These are phyloP conservation scores for Alternaria alternata DNA, from an alignment of 2,329 filamentous ascomycete genomes.

Conservation along the genomic window DNA sequence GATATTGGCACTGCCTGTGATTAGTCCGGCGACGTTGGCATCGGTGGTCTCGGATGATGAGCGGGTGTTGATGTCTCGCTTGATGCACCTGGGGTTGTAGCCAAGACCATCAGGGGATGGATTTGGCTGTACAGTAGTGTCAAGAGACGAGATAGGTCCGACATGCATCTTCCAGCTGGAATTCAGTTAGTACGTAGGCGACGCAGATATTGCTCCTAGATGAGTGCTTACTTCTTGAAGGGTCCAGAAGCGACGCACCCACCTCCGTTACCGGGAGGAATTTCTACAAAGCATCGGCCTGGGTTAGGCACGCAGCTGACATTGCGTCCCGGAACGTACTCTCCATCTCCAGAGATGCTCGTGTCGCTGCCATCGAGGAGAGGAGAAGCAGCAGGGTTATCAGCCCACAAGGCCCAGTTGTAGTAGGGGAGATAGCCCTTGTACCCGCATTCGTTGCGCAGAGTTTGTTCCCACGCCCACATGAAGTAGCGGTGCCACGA, in stretches of 20 bases:
- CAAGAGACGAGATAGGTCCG: slow-evolving; percentile 56
- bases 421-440: slow-evolving; percentile 11
- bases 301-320: background rate
- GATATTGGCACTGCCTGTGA: slow-evolving; percentile 34
- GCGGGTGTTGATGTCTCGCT: slow-evolving; percentile 44
- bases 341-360: slow-evolving; percentile 9
- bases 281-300: slow-evolving; percentile 1
- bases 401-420: slow-evolving; percentile 11
- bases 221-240: too few species aligned
- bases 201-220: slow-evolving; percentile 40
- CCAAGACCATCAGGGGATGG: slow-evolving; percentile 35
- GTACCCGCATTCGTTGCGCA: slow-evolving; percentile 49
- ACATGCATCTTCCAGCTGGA: slow-evolving; percentile 49
- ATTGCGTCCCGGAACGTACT: slow-evolving; percentile 4
- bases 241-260: slow-evolving; percentile 63
- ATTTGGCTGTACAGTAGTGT: slow-evolving; percentile 37
- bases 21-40: slow-evolving; percentile 28
- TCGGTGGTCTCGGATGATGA: slow-evolving; percentile 36
- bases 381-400: slow-evolving; percentile 5
- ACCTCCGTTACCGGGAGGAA: slow-evolving; percentile 58
- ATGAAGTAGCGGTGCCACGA: slow-evolving; percentile 54
- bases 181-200: too few species aligned
- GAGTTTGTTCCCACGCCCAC: slow-evolving; percentile 52
- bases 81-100: slow-evolving; percentile 49
- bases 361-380: slow-evolving; percentile 10